Base-by-base conservation (phyloP, 2,329 filamentous ascomycete species). In the Alternaria ventricosa region DNA sequence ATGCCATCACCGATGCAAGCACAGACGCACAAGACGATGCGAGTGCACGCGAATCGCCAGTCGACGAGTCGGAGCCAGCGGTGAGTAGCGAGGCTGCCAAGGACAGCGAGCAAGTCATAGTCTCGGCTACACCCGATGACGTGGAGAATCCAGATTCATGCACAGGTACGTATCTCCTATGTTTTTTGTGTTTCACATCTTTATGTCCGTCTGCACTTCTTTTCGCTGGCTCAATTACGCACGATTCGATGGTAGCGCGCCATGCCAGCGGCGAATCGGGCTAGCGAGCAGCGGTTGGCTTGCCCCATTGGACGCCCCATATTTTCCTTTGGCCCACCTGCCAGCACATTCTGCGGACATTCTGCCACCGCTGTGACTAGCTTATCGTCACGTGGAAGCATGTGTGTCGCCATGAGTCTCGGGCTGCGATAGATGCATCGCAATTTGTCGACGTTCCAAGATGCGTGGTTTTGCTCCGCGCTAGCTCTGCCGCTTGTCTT, bases 361-460 rank as follows among this genome's bases (percentile, higher is more conserved):
- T 54, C 63, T 60, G 60, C 55, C 55, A 58, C 45, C 45, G 71
- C 58, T 65, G 65, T 63, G 66, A 71, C 60, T 65, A 55, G 60
- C 67, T 73, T 71, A 67, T 74, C 69, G 66, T 71, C 72, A 75
- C 72, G 74, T 77, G 72, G 45, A 54, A 59, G 46, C 51, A 62
- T 60, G 57, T 63, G 41, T 65, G 64, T 63, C 66, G 64, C 23
- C 56, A 51, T 68, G 59, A 60, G 60, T 56, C 64, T 70, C 63
- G 67, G 69, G 71, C 72, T 70, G 67, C 70, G 60, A 75, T 68
- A 70, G 69, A 76, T 75, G 72, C 67, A 66, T 53, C 51, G 67
- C 65, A 68, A 71, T 71, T 67, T 72, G 65, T 68, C 71, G 68
- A 67, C 64, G 56, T 62, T 67, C 61, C 60, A 66, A 61, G 67